Conservation (phyloP, 768 basidiomycete genomes). For the Leccinum pellstonianum region DNA sequence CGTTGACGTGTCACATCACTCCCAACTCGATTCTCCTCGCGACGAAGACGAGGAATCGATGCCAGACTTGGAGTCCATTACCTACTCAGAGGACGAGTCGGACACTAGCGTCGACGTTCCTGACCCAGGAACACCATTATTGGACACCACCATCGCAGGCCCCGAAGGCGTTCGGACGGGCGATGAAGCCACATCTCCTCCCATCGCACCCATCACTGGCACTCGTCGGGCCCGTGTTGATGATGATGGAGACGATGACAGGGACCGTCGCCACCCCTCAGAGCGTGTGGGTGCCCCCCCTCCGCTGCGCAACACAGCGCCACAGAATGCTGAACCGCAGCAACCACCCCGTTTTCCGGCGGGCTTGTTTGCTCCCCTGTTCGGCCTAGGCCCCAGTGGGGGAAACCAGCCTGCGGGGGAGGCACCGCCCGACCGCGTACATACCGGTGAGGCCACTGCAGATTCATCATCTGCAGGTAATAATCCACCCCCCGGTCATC, state of each 20-base stretch:
- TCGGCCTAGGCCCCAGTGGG: constrained; percentile 20
- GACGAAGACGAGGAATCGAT: constrained; percentile 40
- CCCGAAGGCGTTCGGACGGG: constrained; percentile 30
- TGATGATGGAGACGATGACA: constrained; percentile 58
- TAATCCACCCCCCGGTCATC: constrained; percentile 25
- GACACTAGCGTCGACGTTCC: constrained; percentile 31
- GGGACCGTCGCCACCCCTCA: constrained; percentile 64
- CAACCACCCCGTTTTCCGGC: constrained; percentile 18
- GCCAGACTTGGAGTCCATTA: constrained; percentile 41
- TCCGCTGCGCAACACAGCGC: constrained; percentile 20
- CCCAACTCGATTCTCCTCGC: constrained; percentile 4
- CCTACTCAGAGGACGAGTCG: constrained; percentile 39
- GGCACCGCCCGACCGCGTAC: constrained; percentile 22
- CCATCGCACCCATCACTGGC: constrained; percentile 32
- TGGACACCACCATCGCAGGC: constrained; percentile 26
- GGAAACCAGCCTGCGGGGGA: constrained; percentile 15
- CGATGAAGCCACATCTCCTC: constrained; percentile 32
- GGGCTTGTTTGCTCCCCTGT: constrained; percentile 28
- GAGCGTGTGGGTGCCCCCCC: constrained; percentile 45
- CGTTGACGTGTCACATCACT: constrained; percentile 6
- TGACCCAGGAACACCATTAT: constrained; percentile 27
- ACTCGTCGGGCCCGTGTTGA: constrained; percentile 58
- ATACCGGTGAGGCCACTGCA: constrained; percentile 29
- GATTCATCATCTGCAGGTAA: constrained; percentile 19
- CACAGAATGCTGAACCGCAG: constrained; percentile 23